Percentiles rank a stretch among this genome's conserved stretches.
Evolutionary conservation across 2,329 filamentous ascomycete genomes (phyloP).

Genomic region (Penicillium sp.): DNA sequence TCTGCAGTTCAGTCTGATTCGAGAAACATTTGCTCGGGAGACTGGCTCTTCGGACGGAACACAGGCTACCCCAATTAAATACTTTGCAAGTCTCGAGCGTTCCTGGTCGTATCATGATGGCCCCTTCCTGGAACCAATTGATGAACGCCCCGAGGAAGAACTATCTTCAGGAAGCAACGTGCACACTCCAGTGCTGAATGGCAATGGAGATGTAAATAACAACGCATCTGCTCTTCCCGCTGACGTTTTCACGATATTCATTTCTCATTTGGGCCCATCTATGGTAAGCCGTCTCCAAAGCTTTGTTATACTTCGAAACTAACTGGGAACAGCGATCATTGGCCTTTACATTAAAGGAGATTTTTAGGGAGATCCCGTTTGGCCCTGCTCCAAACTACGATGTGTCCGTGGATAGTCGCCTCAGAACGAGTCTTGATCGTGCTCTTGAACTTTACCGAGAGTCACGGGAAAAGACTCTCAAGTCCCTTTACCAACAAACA

Average conservation of each 20-base stretch:
- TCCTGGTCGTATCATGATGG: conserved; percentile 44
- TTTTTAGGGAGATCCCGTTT: conserved; percentile 84
- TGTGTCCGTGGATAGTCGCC: conserved; percentile 74
- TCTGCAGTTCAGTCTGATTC: conserved; percentile 81
- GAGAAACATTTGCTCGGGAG: conserved; percentile 51
- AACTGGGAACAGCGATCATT: conserved; percentile 65
- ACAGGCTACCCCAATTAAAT: conserved; percentile 10
- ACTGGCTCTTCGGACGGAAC: conserved; percentile 18
- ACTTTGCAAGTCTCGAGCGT: conserved; percentile 24
- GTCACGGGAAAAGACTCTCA: conserved; percentile 72
- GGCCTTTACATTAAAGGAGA: conserved; percentile 85
- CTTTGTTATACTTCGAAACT: not conserved
- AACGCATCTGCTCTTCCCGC: conserved; percentile 51
- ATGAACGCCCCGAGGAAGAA: conserved; percentile 60
- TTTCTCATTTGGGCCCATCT: conserved; percentile 81
- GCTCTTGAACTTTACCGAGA: conserved; percentile 77
- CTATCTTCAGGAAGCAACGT: conserved; percentile 22
- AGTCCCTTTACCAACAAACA: conserved; percentile 76
- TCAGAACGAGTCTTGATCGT: conserved; percentile 74
- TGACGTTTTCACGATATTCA: conserved; percentile 90
- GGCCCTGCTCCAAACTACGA: conserved; percentile 63
- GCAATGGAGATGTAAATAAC: conserved; percentile 10
- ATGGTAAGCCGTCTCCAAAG: conserved; percentile 54
- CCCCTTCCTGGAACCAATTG: conserved; percentile 58
- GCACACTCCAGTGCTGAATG: conserved; percentile 5